Base-by-base conservation (phyloP, 1,284 basidiomycete genomes). In the Phylloporus sp. region DNA sequence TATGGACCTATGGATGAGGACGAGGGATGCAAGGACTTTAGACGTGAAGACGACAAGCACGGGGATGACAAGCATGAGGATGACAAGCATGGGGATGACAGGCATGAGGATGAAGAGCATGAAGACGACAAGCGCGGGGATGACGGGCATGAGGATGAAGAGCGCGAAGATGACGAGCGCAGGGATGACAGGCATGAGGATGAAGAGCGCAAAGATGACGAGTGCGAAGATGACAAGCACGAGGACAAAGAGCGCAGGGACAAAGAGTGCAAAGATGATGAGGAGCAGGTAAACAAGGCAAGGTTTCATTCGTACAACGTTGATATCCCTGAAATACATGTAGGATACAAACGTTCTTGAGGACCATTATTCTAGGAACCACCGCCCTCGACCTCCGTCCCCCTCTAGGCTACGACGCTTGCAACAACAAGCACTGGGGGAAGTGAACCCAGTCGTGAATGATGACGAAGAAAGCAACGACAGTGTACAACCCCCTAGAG, bases 331-430 rank as follows among this genome's bases (percentile, higher is more conserved):
- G n/a, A 59, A 59, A 59, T 41, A 19, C 25, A 12, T 43, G n/a
- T 43, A 59, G 58, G 39, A 59, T 39, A 59, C 8, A n/a, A 43
- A 59, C 7, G 19, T 59, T 59, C n/a, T 59, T 15, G 58, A 59
- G 14, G 58, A 43, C 5, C 58, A 59, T 29, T 59, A 59, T 27
- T 43, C 39, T 14, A 59, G 25, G 39, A 59, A 59, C 58, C 39
- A 25, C 11, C 25, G 39, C 58, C 39, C 58, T 59, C 11, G n/a
- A 27, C 58, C 58, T 43, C 58, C 37, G 12, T 59, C 39, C 14
- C 58, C 58, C 4, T 5, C 39, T 43, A 59, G 39, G 39, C 39
- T 59, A 59, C n/a, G 17, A 43, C n/a, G 25, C 12, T 29, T 59
- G 39, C 39, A 59, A 29, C 39, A 43, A 59, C 52, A 25, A 15